Evolutionary conservation across 345 rosid genomes (phyloP), one percentile per base, ranked within the genome.

Genomic region (Euphorbia peplus): DNA sequence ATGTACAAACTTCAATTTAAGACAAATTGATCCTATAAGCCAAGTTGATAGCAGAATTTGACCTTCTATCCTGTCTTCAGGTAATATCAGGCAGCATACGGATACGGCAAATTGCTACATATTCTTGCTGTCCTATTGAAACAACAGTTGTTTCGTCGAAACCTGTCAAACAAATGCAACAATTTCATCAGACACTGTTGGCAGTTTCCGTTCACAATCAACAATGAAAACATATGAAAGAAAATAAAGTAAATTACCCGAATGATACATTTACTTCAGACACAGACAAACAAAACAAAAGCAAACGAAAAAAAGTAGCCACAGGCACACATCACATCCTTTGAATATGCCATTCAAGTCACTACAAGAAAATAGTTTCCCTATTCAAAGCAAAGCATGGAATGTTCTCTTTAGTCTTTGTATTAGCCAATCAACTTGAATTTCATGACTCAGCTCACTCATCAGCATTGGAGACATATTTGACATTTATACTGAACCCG

Each of bases 281-380:
- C 16, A 37, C 13, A 39, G 11, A 2, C 28, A 9, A 3, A 25
- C 35, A n/a, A 60, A 60, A 37, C 35, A 26, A 21, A 61, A 37
- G n/a, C 29, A 37, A 11, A 39, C 35, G 14, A 13, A 50, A 4
- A 65, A 30, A 48, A 52, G 35, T 18, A 22, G 52, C 13, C 21
- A 64, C 8, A 3, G 11, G 14, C 22, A 25, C 61, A 3, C 21
- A 54, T 54, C 61, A 54, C 70, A 54, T 37, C 51, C 60, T 67
- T n/a, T 19, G 39, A 24, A 22, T 53, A 24, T 19, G 48, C 70
- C 70, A 67, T 53, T 53, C 22, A 37, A 47, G 70, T 37, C 32
- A 15, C 47, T 24, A 26, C 50, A 53, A 16, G n/a, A 66, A 14
- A 55, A 39, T 39, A 39, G 42, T 39, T 39, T 39, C 6, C 11